Evolutionary conservation across 306 rosid genomes (phyloP), one percentile per base, ranked within the genome.

Genomic region (Sindora glabra): DNA sequence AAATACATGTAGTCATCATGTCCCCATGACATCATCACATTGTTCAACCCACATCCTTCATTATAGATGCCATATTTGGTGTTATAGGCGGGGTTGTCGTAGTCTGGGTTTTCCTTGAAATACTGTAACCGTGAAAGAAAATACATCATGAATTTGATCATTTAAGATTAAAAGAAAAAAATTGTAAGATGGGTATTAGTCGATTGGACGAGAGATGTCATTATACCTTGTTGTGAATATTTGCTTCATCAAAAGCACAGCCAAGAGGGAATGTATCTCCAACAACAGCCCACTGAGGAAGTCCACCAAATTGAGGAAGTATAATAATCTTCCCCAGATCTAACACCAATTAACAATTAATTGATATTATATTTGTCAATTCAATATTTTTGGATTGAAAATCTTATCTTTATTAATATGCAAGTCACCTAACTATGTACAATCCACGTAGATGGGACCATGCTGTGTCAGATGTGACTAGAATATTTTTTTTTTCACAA

Each of bases 241-340:
- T 81, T 64, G 83, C 61, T 48, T 81, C 80, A 59, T 85, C 82
- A 62, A 85, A 85, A 40, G 92, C 88, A 48, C 92, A 85, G 8
- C 92, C 92, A 9, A 85, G 78, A 56, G 92, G 87, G 48, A 81
- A 83, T 27, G 92, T 81, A 37, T 85, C 91, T 36, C 92, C 86
- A 18, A 82, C 94, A 46, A 82, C 94, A 33, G 86, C 89, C 89
- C 86, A 85, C 65, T 85, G 86, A 85, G n/a, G n/a, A n/a, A n/a
- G 82, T n/a, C 42, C 84, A 4, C 94, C 94, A 62, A 82, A 82
- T 56, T 62, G 72, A 8, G 92, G 83, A 50, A 81, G 81, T 23
- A 81, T 74, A 44, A 84, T 80, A 39, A 84, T 79, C 59, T 80
- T 84, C 41, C 86, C 90, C 30, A 83, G 84, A 68, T 80, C 86